phyloP scores from a whole-genome alignment of 2,329 filamentous ascomycete species.

The Ceratocystis cacaofunesta region DNA sequence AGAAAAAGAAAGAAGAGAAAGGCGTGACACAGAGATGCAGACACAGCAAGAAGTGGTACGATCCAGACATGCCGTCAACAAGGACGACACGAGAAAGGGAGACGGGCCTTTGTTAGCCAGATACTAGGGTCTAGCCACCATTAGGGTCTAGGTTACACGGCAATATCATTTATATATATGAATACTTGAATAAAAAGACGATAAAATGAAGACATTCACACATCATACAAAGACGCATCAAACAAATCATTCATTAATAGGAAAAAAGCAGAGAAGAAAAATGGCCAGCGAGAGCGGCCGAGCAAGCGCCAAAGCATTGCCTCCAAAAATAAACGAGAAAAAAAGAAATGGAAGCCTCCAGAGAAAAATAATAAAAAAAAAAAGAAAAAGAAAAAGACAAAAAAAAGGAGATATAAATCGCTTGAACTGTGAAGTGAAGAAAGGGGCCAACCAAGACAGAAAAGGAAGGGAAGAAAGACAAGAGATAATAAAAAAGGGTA shows the following conservation, averaged over 20 bases:
- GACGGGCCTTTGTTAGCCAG: neutral
- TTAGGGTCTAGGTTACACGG: neutral
- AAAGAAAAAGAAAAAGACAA: neutral
- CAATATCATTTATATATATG: neutral
- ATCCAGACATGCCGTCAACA: neutral
- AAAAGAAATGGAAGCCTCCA: conserved; percentile 1
- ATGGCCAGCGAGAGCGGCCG: neutral
- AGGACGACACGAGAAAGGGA: neutral
- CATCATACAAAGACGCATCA: neutral
- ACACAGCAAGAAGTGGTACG: neutral
- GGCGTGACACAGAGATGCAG: neutral
- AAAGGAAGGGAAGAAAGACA: neutral
- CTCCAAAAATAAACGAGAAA: conserved; percentile 1
- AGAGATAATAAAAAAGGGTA: conserved; percentile 4
- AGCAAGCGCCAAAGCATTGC: conserved; percentile 1
- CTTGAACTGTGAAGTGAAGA: conserved; percentile 2
- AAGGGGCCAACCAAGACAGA: neutral
- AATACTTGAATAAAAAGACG: neutral
- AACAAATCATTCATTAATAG: neutral
- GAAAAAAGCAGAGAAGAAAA: conserved; percentile 3
- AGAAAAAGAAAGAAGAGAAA: neutral
- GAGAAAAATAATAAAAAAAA: neutral
- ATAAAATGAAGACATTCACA: neutral
- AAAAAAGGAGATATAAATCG: conserved; percentile 6
- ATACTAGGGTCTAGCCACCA: neutral